Conservation (phyloP, 179 eudicot genomes). For the Vitellaria paradoxa region DNA sequence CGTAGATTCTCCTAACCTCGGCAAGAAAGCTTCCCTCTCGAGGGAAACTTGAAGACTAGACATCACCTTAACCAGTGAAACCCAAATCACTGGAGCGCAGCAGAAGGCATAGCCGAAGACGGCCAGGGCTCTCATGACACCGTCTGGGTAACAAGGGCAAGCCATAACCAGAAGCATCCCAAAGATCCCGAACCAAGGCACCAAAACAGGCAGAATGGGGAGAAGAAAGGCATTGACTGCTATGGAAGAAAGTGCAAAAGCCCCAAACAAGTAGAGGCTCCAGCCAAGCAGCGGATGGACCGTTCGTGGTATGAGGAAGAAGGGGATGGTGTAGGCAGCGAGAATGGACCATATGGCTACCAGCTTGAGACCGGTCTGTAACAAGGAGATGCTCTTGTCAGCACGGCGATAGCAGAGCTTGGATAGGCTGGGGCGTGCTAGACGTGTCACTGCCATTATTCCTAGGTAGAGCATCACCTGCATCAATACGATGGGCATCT, state of each 20-base stretch:
- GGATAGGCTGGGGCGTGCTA: slow-evolving; percentile 68
- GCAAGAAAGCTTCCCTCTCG: slow-evolving; percentile 79
- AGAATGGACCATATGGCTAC: slow-evolving; percentile 59
- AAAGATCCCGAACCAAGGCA: slow-evolving; percentile 62
- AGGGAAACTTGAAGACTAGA: slow-evolving; percentile 51
- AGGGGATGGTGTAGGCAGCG: slow-evolving; percentile 64
- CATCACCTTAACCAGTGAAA: slow-evolving; percentile 39
- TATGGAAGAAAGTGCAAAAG: slow-evolving; percentile 51
- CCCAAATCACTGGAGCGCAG: slow-evolving; percentile 61
- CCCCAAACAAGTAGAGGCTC: slow-evolving; percentile 74
- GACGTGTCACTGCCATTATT: slow-evolving; percentile 55
- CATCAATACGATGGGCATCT: slow-evolving; percentile 58
- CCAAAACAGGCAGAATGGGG: slow-evolving; percentile 54
- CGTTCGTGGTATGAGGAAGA: slow-evolving; percentile 71
- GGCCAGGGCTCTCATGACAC: slow-evolving; percentile 65
- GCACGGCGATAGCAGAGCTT: slow-evolving; percentile 65
- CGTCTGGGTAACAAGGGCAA: slow-evolving; percentile 72
- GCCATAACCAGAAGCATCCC: slow-evolving; percentile 80
- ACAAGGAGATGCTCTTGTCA: slow-evolving; percentile 48
- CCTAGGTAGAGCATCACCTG: slow-evolving; percentile 58
- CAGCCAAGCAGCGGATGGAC: slow-evolving; percentile 81
- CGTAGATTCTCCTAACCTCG: slow-evolving; percentile 52
- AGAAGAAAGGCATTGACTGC: slow-evolving; percentile 57
- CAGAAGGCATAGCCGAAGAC: slow-evolving; percentile 68
- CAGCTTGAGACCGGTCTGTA: slow-evolving; percentile 50